phyloP scores from a whole-genome alignment of 495 filamentous ascomycete species.

The Parathielavia hyrcaniae region DNA sequence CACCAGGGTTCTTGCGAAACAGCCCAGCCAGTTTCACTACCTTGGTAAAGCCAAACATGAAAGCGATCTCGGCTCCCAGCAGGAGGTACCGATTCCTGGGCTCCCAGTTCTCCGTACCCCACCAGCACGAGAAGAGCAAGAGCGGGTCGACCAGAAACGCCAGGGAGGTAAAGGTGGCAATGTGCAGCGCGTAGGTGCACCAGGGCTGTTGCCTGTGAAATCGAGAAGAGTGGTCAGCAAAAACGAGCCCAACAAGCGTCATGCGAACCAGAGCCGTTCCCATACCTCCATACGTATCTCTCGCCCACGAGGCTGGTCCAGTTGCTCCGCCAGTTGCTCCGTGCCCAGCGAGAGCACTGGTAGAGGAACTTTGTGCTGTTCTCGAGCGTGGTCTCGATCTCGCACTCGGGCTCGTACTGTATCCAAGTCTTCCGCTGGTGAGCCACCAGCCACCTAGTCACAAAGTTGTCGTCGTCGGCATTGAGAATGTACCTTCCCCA shows the following conservation, averaged over 20 bases:
- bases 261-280: conserved; percentile 27
- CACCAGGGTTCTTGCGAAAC: conserved; percentile 62
- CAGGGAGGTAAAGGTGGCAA: conserved; percentile 66
- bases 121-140: conserved; percentile 52
- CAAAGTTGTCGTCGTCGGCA: conserved; percentile 79
- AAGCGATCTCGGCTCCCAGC: conserved; percentile 45
- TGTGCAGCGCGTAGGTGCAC: conserved; percentile 69
- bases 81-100: conserved; percentile 37
- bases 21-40: conserved; percentile 69
- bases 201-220: conserved; percentile 58
- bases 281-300: conserved; percentile 62
- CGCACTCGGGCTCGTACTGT: conserved; percentile 66
- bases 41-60: conserved; percentile 59
- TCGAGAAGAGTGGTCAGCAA: conserved; percentile 1
- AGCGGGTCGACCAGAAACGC: conserved; percentile 59
- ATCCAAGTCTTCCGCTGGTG: conserved; percentile 72
- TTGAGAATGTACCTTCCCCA: conserved; percentile 70
- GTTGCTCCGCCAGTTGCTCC: conserved; percentile 79
- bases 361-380: conserved; percentile 66
- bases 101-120: conserved; percentile 43
- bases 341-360: conserved; percentile 75
- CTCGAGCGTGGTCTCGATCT: conserved; percentile 71
- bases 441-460: conserved; percentile 72
- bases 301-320: conserved; percentile 68
- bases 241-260: background rate